phyloP scores from a whole-genome alignment of 2,329 filamentous ascomycete genomes.

The Neoscytalidium dimidiatum region DNA sequence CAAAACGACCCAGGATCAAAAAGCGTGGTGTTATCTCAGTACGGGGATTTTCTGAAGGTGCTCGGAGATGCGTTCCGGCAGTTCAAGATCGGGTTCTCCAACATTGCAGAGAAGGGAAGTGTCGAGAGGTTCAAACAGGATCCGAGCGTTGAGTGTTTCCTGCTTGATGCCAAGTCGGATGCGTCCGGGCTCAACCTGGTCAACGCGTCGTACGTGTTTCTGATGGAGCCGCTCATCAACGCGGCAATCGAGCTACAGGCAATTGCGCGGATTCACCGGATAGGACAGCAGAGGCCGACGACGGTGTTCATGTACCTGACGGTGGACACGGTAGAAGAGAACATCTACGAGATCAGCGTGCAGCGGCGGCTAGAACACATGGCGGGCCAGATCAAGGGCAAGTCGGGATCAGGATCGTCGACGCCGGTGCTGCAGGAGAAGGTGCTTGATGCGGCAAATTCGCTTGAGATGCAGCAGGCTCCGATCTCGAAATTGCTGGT shows the following conservation, averaged over 20 bases:
- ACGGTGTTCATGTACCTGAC: constrained; percentile 96
- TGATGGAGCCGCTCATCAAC: constrained; percentile 92
- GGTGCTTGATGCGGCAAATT: constrained; percentile 79
- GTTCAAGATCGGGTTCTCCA: constrained; percentile 73
- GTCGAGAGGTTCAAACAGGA: constrained; percentile 77
- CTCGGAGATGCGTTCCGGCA: constrained; percentile 68
- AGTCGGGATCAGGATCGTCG: constrained; percentile 25
- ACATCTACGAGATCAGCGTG: constrained; percentile 86
- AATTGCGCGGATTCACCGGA: constrained; percentile 91
- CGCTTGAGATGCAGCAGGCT: constrained; percentile 76
- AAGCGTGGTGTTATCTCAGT: constrained; percentile 93
- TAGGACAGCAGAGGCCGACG: constrained; percentile 84
- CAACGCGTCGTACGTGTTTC: constrained; percentile 89
- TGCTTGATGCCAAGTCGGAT: constrained; percentile 86
- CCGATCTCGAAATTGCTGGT: constrained; percentile 70
- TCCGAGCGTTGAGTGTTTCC: constrained; percentile 73
- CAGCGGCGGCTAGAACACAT: constrained; percentile 78
- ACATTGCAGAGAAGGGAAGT: constrained; percentile 68
- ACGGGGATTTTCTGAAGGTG: constrained; percentile 76
- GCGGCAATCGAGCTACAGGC: constrained; percentile 92
- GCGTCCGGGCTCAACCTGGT: constrained; percentile 88
- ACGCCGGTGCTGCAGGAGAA: constrained; percentile 55
- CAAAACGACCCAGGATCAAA: constrained; percentile 84
- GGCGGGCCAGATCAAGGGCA: constrained; percentile 36
- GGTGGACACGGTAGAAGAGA: constrained; percentile 87